phyloP scores from a whole-genome alignment of 495 filamentous ascomycete species.

The Tuber indicum region DNA sequence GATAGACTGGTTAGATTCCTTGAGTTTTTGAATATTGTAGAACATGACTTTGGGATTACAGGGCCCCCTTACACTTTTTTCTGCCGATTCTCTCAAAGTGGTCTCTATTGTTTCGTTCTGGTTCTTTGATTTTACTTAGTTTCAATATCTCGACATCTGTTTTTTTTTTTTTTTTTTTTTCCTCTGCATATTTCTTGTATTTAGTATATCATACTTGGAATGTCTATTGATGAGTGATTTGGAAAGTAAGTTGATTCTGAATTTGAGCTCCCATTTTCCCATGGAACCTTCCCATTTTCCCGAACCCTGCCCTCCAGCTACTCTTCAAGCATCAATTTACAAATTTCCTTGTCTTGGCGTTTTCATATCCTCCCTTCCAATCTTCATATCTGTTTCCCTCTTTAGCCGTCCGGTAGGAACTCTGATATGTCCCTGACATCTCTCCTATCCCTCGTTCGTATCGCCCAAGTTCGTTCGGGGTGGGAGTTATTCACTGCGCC shows the following conservation, averaged over 20 bases:
- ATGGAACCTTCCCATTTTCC: background rate
- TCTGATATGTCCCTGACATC: background rate
- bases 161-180: background rate
- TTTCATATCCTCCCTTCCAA: background rate
- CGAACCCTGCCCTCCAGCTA: background rate
- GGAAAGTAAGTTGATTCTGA: background rate
- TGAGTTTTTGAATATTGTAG: background rate
- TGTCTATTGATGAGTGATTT: background rate
- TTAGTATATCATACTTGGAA: background rate
- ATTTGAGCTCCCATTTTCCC: background rate
- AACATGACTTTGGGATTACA: background rate
- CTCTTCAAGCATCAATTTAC: background rate
- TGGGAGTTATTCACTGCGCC: background rate
- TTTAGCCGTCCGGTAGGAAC: background rate
- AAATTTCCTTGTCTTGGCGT: background rate
- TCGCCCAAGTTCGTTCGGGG: background rate
- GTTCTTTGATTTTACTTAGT: background rate
- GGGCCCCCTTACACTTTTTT: background rate
- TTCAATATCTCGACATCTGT: background rate
- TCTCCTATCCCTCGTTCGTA: background rate
- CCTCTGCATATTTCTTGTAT: background rate
- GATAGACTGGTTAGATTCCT: background rate
- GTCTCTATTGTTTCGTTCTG: background rate
- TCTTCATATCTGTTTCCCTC: background rate
- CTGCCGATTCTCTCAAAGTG: background rate